A percentile compares a stretch with the other conserved stretches of the same genome.
Conservation (phyloP, 2,329 filamentous ascomycete species). For the Aspergillus alliaceus region DNA sequence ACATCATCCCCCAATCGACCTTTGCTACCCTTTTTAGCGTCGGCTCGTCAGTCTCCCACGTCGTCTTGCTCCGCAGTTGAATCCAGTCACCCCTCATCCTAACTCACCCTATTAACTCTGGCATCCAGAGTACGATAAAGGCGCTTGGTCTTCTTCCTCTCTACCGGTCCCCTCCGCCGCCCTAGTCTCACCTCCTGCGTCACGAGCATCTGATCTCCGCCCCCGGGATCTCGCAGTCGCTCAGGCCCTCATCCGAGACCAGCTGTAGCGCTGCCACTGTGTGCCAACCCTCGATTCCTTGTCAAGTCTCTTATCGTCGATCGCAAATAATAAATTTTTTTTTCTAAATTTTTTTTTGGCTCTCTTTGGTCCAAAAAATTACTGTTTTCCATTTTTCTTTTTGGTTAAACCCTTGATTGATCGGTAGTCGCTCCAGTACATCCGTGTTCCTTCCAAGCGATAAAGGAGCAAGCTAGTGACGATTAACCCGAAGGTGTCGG, state of each 20-base stretch:
- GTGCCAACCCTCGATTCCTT: conserved; percentile 20
- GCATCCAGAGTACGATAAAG: not conserved
- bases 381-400: not conserved
- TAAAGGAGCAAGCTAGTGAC: conserved; percentile 1
- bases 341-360: too few relatives aligned
- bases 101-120: conserved; percentile 5
- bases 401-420: not conserved
- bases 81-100: conserved; percentile 25
- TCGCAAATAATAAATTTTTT: too few relatives aligned
- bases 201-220: conserved; percentile 19
- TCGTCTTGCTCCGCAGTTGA: conserved; percentile 25
- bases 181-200: conserved; percentile 18
- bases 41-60: conserved; percentile 25
- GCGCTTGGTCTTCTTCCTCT: conserved; percentile 7
- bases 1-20: conserved; percentile 25
- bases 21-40: conserved; percentile 26
- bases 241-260: conserved; percentile 18
- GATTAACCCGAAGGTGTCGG: conserved; percentile 8
- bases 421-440: conserved; percentile 10
- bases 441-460: not conserved
- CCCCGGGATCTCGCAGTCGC: conserved; percentile 22
- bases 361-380: too few relatives aligned
- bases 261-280: conserved; percentile 11
- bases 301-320: conserved; percentile 10
- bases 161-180: conserved; percentile 9